Conservation (phyloP, 441 rosid genomes). For the Brassica hybrid region DNA sequence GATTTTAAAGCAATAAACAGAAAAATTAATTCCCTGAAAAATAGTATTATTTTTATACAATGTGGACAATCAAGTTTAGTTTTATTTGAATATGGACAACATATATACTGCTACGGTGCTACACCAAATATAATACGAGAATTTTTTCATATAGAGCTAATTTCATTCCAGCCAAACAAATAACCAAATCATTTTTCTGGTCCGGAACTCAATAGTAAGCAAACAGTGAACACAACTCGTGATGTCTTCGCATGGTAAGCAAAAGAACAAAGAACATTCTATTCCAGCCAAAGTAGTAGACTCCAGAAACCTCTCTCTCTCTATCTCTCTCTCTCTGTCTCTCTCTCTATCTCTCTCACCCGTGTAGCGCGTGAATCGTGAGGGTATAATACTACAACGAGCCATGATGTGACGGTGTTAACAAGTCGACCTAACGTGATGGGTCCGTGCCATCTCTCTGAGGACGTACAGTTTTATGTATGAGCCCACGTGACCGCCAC, state of each 20-base stretch:
- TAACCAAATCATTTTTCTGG: background rate
- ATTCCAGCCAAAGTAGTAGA: constrained; percentile 29
- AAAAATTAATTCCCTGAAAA: background rate
- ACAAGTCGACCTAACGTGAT: constrained; percentile 45
- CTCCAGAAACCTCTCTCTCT: background rate
- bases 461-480: constrained; percentile 27
- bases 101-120: background rate
- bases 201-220: background rate
- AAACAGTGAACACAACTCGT: constrained; percentile 14
- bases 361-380: constrained; percentile 1
- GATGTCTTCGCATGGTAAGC: constrained; percentile 27
- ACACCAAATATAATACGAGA: background rate
- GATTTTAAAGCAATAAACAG: background rate
- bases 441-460: constrained; percentile 47
- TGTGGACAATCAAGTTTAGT: background rate
- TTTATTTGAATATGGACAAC: background rate
- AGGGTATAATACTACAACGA: background rate
- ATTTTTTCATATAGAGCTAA: background rate
- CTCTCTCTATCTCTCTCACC: background rate
- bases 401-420: constrained; percentile 35
- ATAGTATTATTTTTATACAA: background rate
- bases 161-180: background rate
- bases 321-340: constrained; percentile 1
- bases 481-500: constrained; percentile 52
- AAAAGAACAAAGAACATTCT: constrained; percentile 38